These are phyloP conservation scores for Ophiostoma angusticollis DNA, from an alignment of 2,329 filamentous ascomycete genomes.

Conservation along the genomic window DNA sequence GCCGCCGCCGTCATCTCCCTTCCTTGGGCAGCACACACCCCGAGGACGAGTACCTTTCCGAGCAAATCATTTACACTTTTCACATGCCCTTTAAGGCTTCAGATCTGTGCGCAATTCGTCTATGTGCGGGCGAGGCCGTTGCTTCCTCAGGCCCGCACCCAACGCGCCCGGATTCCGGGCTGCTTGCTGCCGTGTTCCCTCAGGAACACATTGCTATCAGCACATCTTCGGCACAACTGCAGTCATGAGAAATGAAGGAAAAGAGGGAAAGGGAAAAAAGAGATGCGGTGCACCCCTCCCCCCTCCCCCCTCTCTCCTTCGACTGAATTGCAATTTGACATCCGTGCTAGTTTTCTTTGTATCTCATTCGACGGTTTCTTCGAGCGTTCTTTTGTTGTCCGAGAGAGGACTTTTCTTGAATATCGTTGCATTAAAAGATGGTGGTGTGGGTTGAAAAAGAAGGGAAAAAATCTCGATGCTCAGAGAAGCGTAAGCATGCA, in stretches of 20 bases:
- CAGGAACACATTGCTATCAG: conserved; percentile 54
- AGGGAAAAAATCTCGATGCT: too few species aligned
- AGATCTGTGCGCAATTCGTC: conserved; percentile 22
- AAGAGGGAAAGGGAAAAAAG: too few species aligned
- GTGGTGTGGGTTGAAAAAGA: too few species aligned
- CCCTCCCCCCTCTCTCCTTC: too few species aligned
- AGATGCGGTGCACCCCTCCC: too few species aligned
- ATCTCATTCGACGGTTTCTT: neutral
- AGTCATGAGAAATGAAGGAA: conserved; percentile 47
- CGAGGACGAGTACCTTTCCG: too few species aligned
- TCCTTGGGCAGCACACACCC: too few species aligned
- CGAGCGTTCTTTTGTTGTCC: too few species aligned
- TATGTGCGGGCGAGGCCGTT: conserved; percentile 1
- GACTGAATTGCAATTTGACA: conserved; percentile 99
- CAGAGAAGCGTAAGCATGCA: too few species aligned
- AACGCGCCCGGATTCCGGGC: conserved; percentile 26
- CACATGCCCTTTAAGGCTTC: too few species aligned
- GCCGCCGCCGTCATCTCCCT: too few species aligned
- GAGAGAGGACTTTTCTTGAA: neutral
- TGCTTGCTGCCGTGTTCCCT: conserved; percentile 21
- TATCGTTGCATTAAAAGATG: neutral
- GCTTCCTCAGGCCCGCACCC: conserved; percentile 2
- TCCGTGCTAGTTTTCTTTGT: conserved; percentile 60
- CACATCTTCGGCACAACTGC: conserved; percentile 98
- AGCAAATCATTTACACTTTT: too few species aligned